Percentiles rank a stretch among this genome's conserved stretches.
Evolutionary conservation across 331 rosid genomes (phyloP).

Genomic region (Acacia pycnantha): DNA sequence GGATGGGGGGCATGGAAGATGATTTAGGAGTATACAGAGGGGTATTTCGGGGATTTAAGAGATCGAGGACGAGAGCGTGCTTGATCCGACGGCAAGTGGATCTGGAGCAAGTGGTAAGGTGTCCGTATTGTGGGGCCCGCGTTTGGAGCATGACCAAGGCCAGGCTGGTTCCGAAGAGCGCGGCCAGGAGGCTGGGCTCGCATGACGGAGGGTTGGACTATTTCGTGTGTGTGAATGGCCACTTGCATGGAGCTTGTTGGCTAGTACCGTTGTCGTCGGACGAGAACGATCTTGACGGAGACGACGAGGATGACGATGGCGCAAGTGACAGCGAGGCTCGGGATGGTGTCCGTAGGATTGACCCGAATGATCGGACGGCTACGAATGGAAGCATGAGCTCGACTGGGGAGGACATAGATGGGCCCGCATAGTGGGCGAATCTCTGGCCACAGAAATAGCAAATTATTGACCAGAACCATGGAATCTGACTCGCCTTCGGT

Average conservation of each 20-base stretch:
- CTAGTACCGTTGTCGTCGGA: slow-evolving; percentile 56
- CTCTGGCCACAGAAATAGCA: not conserved
- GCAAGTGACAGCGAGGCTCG: not conserved
- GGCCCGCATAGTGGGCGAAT: slow-evolving; percentile 8
- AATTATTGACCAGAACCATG: not conserved
- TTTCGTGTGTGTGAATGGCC: slow-evolving; percentile 67
- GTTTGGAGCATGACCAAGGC: slow-evolving; percentile 72
- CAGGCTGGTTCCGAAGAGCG: slow-evolving; percentile 54
- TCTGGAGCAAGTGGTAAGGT: slow-evolving; percentile 44
- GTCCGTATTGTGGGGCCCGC: slow-evolving; percentile 61
- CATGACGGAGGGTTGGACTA: slow-evolving; percentile 54
- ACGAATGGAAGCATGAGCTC: slow-evolving; percentile 34
- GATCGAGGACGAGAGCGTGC: slow-evolving; percentile 49
- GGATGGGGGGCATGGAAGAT: slow-evolving; percentile 40
- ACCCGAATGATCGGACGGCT: slow-evolving; percentile 27
- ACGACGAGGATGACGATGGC: not conserved
- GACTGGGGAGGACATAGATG: slow-evolving; percentile 30
- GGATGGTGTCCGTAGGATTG: slow-evolving; percentile 13
- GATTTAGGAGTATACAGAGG: slow-evolving; percentile 64
- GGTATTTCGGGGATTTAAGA: slow-evolving; percentile 49
- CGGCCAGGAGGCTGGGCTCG: slow-evolving; percentile 67
- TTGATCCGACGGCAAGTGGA: slow-evolving; percentile 43
- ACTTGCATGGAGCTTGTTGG: slow-evolving; percentile 61
- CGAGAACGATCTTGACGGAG: slow-evolving; percentile 21
- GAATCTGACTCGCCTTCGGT: slow-evolving; percentile 6